Conservation (phyloP, 306 rosid species). For the Cicer bijugum region DNA sequence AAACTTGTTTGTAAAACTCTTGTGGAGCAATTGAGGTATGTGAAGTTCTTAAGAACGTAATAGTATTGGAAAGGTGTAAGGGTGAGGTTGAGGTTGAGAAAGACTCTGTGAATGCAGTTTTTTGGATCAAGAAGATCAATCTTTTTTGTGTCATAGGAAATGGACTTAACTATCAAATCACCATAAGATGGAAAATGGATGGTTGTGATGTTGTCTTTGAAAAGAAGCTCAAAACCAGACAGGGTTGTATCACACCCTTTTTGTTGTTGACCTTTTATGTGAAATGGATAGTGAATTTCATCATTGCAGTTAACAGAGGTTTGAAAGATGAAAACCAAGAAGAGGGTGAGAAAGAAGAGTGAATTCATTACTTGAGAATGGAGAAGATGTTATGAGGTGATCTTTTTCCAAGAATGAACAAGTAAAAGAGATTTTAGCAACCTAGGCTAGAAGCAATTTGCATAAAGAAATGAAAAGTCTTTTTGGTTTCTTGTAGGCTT, state of each 20-base stretch:
- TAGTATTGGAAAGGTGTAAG: constrained; percentile 63
- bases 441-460: constrained; percentile 25
- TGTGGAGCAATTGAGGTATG: constrained; percentile 68
- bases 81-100: constrained; percentile 72
- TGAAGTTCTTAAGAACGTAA: constrained; percentile 53
- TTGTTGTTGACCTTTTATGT: constrained; percentile 37
- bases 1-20: constrained; percentile 42
- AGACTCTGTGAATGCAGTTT: constrained; percentile 64
- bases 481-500: constrained; percentile 34
- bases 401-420: constrained; percentile 11
- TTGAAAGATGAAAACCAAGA: constrained; percentile 49
- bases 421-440: constrained; percentile 39
- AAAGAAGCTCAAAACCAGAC: constrained; percentile 52
- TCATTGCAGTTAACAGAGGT: constrained; percentile 20
- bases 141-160: constrained; percentile 62
- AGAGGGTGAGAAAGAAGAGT: constrained; percentile 53
- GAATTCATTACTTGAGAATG: constrained; percentile 48
- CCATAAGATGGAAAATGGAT: constrained; percentile 68
- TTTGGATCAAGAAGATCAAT: constrained; percentile 70
- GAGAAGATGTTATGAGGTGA: constrained; percentile 16
- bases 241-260: background rate
- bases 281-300: constrained; percentile 58
- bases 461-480: constrained; percentile 24
- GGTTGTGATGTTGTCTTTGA: constrained; percentile 55
- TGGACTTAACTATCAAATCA: constrained; percentile 64